Percentiles rank a stretch among this genome's conserved stretches.
Conservation (phyloP, 495 filamentous ascomycete species). For the Aspergillus ostianus region DNA sequence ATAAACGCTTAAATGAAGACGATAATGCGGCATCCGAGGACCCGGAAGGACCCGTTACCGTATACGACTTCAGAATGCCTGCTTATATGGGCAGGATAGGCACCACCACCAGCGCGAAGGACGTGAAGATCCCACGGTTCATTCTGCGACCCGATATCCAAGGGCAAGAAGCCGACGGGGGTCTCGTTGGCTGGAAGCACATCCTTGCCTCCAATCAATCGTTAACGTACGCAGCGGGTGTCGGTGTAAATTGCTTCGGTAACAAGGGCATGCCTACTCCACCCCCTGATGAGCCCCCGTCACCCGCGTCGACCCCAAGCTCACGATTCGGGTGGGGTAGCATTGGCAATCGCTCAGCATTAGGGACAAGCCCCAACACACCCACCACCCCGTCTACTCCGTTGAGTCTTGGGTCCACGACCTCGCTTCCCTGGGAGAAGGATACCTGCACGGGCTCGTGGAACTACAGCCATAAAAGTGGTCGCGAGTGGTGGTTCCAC, state of each 20-base stretch:
- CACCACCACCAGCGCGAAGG: constrained; percentile 25
- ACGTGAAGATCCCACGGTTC: constrained; percentile 41
- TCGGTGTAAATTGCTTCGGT: constrained; percentile 41
- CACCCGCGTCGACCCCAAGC: constrained; percentile 33
- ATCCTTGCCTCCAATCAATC: constrained; percentile 44
- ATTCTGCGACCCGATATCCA: constrained; percentile 45
- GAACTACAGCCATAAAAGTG: constrained; percentile 42
- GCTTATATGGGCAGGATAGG: constrained; percentile 45
- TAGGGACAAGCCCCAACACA: constrained; percentile 31
- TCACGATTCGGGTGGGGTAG: constrained; percentile 43
- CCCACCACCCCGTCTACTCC: constrained; percentile 40
- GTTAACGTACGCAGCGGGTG: constrained; percentile 38
- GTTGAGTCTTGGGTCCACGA: constrained; percentile 27
- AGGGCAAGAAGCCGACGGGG: constrained; percentile 45
- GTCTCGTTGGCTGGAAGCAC: constrained; percentile 47
- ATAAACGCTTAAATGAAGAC: constrained; percentile 22
- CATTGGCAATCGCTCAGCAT: constrained; percentile 33
- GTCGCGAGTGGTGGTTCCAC: constrained; percentile 52
- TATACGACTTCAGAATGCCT: constrained; percentile 46
- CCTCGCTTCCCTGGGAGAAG: constrained; percentile 41
- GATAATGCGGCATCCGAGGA: constrained; percentile 19
- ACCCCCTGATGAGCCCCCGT: constrained; percentile 33
- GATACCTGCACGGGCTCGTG: constrained; percentile 49
- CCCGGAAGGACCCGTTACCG: constrained; percentile 37
- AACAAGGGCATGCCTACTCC: constrained; percentile 24